Evolutionary conservation across 495 filamentous ascomycete species (phyloP), one percentile per base, ranked within the genome.

Genomic region (Neurospora sp.): DNA sequence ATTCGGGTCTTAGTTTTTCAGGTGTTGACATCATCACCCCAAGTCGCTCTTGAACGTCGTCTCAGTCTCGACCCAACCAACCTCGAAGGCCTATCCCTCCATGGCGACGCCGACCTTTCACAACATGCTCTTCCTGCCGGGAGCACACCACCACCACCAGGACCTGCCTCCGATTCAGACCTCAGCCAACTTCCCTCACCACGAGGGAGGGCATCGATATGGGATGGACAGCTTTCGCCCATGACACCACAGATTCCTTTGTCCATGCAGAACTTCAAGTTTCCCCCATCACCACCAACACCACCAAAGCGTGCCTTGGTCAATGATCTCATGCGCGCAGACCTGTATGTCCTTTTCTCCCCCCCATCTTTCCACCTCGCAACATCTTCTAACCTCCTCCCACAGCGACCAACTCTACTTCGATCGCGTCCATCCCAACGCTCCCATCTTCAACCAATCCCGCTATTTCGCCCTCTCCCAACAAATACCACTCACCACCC

Each of bases 391-490:
- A 20, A 69, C 16, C 27, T 48, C 16, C 27, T 40, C 40, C 20
- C 20, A 27, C 70, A 86, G 83, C 61, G 87, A 89, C 65, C 85
- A 88, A 75, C 76, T 89, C 27, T 89, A 89, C 70, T 89, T 89
- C 72, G 88, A 89, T 61, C 82, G 87, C 39, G 85, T 89, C 4
- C 87, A 89, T 44, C 82, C 85, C 12, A 83, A 85, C 35, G 79
- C 84, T 2, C 88, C 88, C 3, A 86, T 89, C 14, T 77, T 89
- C 8, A 85, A 88, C 72, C 82, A 86, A 71, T 75, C 78, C 3
- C 73, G 75, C 6, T 81, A 81, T 40, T 77, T 78, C 22, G 65
- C 76, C 74, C 68, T 72, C 72, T 71, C 75, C 5, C 75, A 72
- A 22, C 76, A 76, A 35, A 35, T 6, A 61, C 53, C 53, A 7